phyloP scores from a whole-genome alignment of 495 filamentous ascomycete genomes.

The Chlorociboria aeruginascens region DNA sequence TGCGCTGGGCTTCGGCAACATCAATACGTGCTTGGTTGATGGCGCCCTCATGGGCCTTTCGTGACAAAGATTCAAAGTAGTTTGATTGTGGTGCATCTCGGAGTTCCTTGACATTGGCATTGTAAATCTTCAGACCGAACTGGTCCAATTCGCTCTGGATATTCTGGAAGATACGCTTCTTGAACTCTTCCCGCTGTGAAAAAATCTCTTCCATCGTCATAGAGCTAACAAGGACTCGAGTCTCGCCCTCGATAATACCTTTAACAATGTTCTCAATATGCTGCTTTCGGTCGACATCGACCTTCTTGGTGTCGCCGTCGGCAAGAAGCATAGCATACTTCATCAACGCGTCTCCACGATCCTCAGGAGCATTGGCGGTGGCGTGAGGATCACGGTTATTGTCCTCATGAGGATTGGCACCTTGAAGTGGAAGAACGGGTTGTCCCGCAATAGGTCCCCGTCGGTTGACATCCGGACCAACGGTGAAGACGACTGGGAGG shows the following conservation, averaged over 20 bases:
- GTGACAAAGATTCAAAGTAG: slow-evolving; percentile 67
- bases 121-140: slow-evolving; percentile 64
- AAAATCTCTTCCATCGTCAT: slow-evolving; percentile 73
- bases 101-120: slow-evolving; percentile 73
- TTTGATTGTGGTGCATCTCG: slow-evolving; percentile 63
- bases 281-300: slow-evolving; percentile 11
- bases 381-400: not conserved
- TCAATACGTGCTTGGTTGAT: slow-evolving; percentile 68
- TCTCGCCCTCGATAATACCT: slow-evolving; percentile 82
- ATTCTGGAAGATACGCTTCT: slow-evolving; percentile 62
- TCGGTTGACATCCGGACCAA: slow-evolving; percentile 58
- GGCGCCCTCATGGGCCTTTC: slow-evolving; percentile 75
- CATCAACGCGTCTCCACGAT: slow-evolving; percentile 38
- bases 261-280: slow-evolving; percentile 79
- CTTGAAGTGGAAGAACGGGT: too few species aligned
- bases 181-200: slow-evolving; percentile 67
- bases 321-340: slow-evolving; percentile 72
- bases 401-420: too few species aligned
- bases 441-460: slow-evolving; percentile 23
- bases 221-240: slow-evolving; percentile 55
- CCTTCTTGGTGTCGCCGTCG: slow-evolving; percentile 31
- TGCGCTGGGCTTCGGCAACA: slow-evolving; percentile 67
- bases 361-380: slow-evolving; percentile 15
- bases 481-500: slow-evolving; percentile 73
- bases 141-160: slow-evolving; percentile 64